Conservation (phyloP, 192 early-diverging fungal species). For the Backusella westeae region DNA sequence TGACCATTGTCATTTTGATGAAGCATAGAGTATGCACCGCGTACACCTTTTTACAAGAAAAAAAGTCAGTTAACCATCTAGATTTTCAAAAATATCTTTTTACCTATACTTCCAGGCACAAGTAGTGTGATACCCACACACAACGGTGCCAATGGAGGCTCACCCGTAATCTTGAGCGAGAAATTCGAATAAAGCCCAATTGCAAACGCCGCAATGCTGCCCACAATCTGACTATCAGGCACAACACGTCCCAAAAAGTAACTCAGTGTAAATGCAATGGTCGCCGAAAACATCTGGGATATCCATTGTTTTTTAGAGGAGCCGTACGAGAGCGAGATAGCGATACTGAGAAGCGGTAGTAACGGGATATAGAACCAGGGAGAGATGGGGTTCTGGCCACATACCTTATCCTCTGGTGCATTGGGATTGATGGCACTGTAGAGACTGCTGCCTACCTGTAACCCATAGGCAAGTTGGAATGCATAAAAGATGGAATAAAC, state of each 20-base stretch:
- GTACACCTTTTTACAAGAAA: constrained; percentile 14
- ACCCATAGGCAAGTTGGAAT: constrained; percentile 74
- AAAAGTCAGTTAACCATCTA: not conserved
- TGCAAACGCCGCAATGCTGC: constrained; percentile 28
- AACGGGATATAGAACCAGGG: constrained; percentile 43
- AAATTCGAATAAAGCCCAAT: constrained; percentile 34
- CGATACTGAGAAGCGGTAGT: constrained; percentile 40
- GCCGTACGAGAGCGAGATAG: constrained; percentile 60
- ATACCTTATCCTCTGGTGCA: constrained; percentile 13
- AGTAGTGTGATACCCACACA: constrained; percentile 76
- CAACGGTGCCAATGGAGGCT: constrained; percentile 68
- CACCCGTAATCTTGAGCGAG: constrained; percentile 25
- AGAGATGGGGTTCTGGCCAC: constrained; percentile 15
- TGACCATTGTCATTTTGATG: constrained; percentile 20
- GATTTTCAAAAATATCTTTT: not conserved
- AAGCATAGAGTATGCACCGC: constrained; percentile 24
- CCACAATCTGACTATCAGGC: constrained; percentile 25
- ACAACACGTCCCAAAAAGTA: constrained; percentile 22
- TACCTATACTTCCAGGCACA: constrained; percentile 74
- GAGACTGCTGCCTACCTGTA: constrained; percentile 43
- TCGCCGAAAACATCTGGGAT: constrained; percentile 17
- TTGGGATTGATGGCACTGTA: constrained; percentile 28
- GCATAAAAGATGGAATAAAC: constrained; percentile 62
- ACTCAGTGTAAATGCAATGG: constrained; percentile 14
- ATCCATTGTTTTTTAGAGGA: constrained; percentile 46